These are phyloP conservation scores for Friedmanniomyces endolithicus DNA, from an alignment of 495 filamentous ascomycete species.

Conservation along the genomic window DNA sequence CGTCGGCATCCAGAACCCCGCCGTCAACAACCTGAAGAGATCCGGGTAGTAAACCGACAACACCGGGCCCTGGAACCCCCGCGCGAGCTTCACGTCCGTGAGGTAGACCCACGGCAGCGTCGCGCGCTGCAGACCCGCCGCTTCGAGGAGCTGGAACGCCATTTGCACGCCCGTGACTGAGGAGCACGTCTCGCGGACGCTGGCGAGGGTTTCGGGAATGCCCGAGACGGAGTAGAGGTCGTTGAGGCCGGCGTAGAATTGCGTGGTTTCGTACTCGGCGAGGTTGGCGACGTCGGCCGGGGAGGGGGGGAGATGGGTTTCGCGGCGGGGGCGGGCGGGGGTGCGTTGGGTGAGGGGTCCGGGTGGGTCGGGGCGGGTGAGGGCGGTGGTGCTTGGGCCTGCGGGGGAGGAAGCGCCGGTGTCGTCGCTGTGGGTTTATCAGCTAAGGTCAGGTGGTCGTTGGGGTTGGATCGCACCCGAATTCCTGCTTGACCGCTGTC, in stretches of 20 bases:
- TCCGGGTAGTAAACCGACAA: slow-evolving; percentile 59
- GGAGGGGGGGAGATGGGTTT: slow-evolving; percentile 56
- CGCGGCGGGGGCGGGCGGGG: slow-evolving; percentile 40
- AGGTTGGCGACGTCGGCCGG: slow-evolving; percentile 72
- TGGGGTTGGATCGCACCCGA: slow-evolving; percentile 31
- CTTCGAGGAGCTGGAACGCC: slow-evolving; percentile 42
- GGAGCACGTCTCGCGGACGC: slow-evolving; percentile 27
- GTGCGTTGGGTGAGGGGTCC: slow-evolving; percentile 37
- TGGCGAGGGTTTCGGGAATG: slow-evolving; percentile 44
- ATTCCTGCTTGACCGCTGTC: slow-evolving; percentile 35
- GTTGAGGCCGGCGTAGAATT: slow-evolving; percentile 42
- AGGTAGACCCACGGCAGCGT: slow-evolving; percentile 57
- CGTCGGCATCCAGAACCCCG: slow-evolving; percentile 70
- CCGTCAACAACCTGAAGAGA: slow-evolving; percentile 64
- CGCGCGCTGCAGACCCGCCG: slow-evolving; percentile 44
- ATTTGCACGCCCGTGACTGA: slow-evolving; percentile 46
- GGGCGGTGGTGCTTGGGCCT: background rate
- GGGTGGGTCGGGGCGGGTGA: background rate
- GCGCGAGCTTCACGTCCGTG: slow-evolving; percentile 42
- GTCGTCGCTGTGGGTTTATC: background rate
- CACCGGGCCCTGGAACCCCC: slow-evolving; percentile 34
- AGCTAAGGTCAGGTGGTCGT: background rate
- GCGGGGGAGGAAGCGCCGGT: slow-evolving; percentile 1
- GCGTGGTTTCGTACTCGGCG: slow-evolving; percentile 44
- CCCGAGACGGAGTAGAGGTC: slow-evolving; percentile 35